A percentile compares a stretch with the other conserved stretches of the same genome.
Evolutionary conservation across 768 basidiomycete species (phyloP).

Genomic region (Kwoniella bestiolae): DNA sequence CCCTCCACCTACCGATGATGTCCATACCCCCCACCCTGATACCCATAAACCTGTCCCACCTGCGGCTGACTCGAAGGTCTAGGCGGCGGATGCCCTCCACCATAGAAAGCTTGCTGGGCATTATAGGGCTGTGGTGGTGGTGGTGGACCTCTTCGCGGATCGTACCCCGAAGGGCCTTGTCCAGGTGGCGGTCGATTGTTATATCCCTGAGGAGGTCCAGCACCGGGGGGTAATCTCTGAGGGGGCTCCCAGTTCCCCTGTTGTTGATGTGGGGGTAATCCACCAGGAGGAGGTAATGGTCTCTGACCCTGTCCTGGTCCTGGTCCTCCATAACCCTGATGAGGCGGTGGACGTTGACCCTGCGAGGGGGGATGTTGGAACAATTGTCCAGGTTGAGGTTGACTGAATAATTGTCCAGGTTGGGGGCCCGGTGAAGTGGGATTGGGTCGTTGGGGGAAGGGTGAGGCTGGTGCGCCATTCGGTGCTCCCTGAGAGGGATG

Average conservation of each 20-base stretch:
- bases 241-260: constrained; percentile 20
- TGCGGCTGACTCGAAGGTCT: constrained; percentile 16
- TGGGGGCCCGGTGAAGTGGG: constrained; percentile 33
- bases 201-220: constrained; percentile 23
- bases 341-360: constrained; percentile 3
- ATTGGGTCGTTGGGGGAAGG: constrained; percentile 23
- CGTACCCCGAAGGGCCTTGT: constrained; percentile 8
- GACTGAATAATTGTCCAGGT: constrained; percentile 48
- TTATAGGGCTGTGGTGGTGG: constrained; percentile 12
- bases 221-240: constrained; percentile 29
- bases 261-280: constrained; percentile 8
- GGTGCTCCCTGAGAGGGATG: constrained; percentile 36
- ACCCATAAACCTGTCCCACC: constrained; percentile 20
- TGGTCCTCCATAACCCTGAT: constrained; percentile 5
- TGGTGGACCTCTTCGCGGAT: constrained; percentile 15
- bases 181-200: constrained; percentile 10
- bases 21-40: constrained; percentile 17
- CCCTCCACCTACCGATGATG: constrained; percentile 19
- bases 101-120: constrained; percentile 20
- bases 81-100: constrained; percentile 15
- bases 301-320: constrained; percentile 5
- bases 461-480: constrained; percentile 19
- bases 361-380: constrained; percentile 20
- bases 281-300: constrained; percentile 27
- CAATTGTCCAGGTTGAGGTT: constrained; percentile 28